Base-by-base conservation (phyloP, 768 basidiomycete species). In the Kondoa malvinella region DNA sequence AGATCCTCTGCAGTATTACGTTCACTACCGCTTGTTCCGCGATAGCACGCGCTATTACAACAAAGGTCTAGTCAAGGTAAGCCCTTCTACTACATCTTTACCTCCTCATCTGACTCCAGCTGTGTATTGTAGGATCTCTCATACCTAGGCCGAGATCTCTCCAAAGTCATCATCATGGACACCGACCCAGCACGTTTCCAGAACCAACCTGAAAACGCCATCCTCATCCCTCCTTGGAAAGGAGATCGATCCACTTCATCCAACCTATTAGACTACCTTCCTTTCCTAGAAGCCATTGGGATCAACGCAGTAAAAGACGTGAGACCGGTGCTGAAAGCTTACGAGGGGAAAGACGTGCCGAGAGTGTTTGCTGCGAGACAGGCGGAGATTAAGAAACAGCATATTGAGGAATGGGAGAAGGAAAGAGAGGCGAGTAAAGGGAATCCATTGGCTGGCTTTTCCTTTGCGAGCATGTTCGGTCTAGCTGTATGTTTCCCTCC, bases 231-330 rank as follows among this genome's bases (percentile, higher is more conserved):
- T 21, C 85, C 85, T 71, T 99, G 95, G 95, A 83, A 83, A 0
- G 94, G 92, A 1, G 78, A 86, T 77, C 85, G 86, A 76, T 83
- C 68, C 0, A 62, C 66, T 57, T 29, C 63, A 12, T 74, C 80
- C 71, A 89, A 88, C 0, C 83, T 97, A 56, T 77, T 96, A 25
- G 86, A 85, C n/a, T 82, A 96, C 81, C 92, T 99, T 71, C 94
- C 94, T 0, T 96, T 97, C 85, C 82, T 99, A 2, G 95, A 97
- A 80, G 94, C 95, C 4, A 86, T 99, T 68, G 92, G 85, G 0
- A 92, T 97, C 72, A 92, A 90, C 80, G 88, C 0, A 75, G 72
- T 75, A 33, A 69, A 81, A 29, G 95, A 97, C 73, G 87, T 97
- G 2, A 85, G 94, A 25, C 89, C 87, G 0, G 87, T 97, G 66